Evolutionary conservation across 2,329 filamentous ascomycete genomes (phyloP).

Genomic region (Alternaria tenuissima): DNA sequence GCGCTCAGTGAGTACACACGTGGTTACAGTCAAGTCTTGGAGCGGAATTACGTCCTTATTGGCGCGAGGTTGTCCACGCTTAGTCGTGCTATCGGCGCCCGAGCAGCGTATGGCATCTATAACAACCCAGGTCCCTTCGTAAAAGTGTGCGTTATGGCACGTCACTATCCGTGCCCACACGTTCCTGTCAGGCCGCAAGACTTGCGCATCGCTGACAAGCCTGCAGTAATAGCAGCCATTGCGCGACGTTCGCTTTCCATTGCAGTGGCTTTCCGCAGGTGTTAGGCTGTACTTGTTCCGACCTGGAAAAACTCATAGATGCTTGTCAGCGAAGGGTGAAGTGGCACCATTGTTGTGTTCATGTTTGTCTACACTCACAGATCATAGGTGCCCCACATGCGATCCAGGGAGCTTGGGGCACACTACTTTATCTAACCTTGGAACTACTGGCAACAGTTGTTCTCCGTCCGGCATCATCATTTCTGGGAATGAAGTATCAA

Average conservation of each 20-base stretch:
- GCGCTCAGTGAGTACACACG: neutral
- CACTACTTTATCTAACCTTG: neutral
- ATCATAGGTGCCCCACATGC: neutral
- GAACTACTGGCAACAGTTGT: neutral
- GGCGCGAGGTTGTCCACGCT: neutral
- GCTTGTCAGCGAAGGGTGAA: neutral
- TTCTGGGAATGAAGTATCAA: neutral
- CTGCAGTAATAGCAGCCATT: neutral
- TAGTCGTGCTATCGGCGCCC: neutral
- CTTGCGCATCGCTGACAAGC: neutral
- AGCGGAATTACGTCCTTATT: neutral
- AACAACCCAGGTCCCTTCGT: neutral
- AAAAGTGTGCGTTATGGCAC: neutral
- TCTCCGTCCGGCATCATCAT: neutral
- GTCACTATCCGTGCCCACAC: neutral
- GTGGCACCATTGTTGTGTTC: neutral
- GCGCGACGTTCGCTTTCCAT: neutral
- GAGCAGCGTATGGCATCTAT: neutral
- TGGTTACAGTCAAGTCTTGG: neutral
- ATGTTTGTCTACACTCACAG: neutral
- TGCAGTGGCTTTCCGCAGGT: neutral
- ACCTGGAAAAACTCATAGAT: neutral
- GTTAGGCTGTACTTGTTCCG: neutral
- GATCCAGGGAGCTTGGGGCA: neutral
- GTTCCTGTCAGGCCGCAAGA: neutral